Conservation (phyloP, 1,139 yeast species). For the Pichia sp. region DNA sequence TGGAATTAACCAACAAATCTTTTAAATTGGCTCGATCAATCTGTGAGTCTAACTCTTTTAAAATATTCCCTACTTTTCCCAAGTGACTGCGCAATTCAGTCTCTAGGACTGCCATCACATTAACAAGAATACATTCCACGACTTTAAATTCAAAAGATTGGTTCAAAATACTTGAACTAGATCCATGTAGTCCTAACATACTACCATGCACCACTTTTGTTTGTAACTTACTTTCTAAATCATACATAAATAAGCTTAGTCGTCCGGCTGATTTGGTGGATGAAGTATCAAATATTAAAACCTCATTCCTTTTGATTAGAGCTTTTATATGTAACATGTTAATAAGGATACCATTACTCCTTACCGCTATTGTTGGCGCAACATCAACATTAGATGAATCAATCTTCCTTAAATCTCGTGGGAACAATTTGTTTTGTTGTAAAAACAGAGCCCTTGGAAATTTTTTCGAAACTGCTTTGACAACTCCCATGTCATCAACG, state of each 20-base stretch:
- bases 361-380: conserved; percentile 62
- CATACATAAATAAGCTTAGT: conserved; percentile 84
- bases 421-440: conserved; percentile 53
- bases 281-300: conserved; percentile 53
- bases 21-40: conserved; percentile 61
- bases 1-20: conserved; percentile 59
- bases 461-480: conserved; percentile 48
- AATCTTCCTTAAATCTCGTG: conserved; percentile 69
- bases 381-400: conserved; percentile 63
- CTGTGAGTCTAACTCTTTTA: conserved; percentile 59
- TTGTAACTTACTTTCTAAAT: conserved; percentile 76
- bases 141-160: conserved; percentile 48
- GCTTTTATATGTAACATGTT: conserved; percentile 66
- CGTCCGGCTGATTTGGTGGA: conserved; percentile 51
- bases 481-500: conserved; percentile 48
- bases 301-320: conserved; percentile 53
- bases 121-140: conserved; percentile 45
- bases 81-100: conserved; percentile 41
- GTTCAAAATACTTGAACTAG: conserved; percentile 5
- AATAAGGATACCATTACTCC: conserved; percentile 52
- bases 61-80: conserved; percentile 39
- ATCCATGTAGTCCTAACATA: conserved; percentile 5
- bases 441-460: conserved; percentile 51
- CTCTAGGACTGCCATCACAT: conserved; percentile 48
- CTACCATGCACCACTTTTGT: conserved; percentile 22